phyloP scores from a whole-genome alignment of 202 grass and related monocot species.

The Hordeum pubiflorum region DNA sequence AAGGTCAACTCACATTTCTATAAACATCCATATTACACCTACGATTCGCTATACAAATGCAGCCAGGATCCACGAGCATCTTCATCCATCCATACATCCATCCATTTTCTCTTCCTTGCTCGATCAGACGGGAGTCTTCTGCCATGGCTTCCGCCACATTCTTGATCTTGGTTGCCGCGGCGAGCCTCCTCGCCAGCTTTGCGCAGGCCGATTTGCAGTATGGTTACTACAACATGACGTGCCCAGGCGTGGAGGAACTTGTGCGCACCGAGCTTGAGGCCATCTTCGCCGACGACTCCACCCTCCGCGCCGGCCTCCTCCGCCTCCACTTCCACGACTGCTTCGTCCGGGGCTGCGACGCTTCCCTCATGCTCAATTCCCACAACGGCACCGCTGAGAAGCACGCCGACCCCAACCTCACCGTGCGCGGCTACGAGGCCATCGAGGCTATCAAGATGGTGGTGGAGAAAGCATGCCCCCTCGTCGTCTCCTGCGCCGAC shows the following conservation, averaged over 20 bases:
- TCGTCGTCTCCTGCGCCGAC: conserved; percentile 61
- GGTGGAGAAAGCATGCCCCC: conserved; percentile 43
- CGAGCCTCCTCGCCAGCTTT: background rate
- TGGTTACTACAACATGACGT: conserved; percentile 35
- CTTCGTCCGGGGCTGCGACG: conserved; percentile 57
- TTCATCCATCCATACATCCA: too few relatives aligned
- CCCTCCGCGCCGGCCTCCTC: conserved; percentile 27
- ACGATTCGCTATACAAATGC: background rate
- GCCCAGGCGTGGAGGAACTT: conserved; percentile 28
- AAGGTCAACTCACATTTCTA: background rate
- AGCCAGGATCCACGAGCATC: too few relatives aligned
- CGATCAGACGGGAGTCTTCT: background rate
- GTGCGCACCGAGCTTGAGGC: conserved; percentile 18
- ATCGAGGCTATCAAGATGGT: conserved; percentile 52
- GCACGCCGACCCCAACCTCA: conserved; percentile 46
- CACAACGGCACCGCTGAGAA: conserved; percentile 42
- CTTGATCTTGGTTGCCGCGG: background rate
- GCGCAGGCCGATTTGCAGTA: conserved; percentile 18
- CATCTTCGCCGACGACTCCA: conserved; percentile 20
- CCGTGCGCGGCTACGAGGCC: conserved; percentile 47
- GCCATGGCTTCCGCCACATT: background rate
- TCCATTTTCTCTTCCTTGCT: too few relatives aligned
- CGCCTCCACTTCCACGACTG: conserved; percentile 70
- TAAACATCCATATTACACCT: background rate
- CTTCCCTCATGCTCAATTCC: conserved; percentile 45